Percentiles rank a stretch among this genome's conserved stretches.
These are phyloP conservation scores for Coniella lustricola DNA, from an alignment of 2,329 filamentous ascomycete species.

Conservation along the genomic window DNA sequence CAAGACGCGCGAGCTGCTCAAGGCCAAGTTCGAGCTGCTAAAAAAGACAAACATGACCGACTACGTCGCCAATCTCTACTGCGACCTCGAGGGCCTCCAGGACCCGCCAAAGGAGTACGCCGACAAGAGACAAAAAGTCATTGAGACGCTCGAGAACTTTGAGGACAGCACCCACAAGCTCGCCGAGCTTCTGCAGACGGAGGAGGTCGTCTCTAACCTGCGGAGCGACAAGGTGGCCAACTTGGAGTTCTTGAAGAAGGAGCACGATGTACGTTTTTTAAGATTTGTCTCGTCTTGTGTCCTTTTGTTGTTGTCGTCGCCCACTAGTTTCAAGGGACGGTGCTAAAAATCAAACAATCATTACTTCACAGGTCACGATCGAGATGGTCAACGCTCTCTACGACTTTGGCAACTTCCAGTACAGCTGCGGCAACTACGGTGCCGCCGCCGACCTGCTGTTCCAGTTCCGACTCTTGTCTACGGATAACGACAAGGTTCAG, in stretches of 20 bases:
- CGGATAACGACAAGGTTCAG: slow-evolving; percentile 95
- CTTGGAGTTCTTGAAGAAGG: slow-evolving; percentile 95
- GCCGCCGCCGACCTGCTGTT: slow-evolving; percentile 89
- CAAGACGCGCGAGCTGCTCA: slow-evolving; percentile 62
- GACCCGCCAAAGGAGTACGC: slow-evolving; percentile 78
- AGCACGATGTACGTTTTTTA: slow-evolving; percentile 65
- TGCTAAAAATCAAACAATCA: not conserved
- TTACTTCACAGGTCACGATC: slow-evolving; percentile 60
- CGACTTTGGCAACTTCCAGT: slow-evolving; percentile 95
- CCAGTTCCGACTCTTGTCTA: slow-evolving; percentile 95
- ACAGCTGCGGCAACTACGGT: slow-evolving; percentile 91
- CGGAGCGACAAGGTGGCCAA: slow-evolving; percentile 97
- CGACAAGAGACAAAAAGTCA: slow-evolving; percentile 82
- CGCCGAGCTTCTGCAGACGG: slow-evolving; percentile 74
- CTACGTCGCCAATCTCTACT: slow-evolving; percentile 87
- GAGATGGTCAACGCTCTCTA: slow-evolving; percentile 96
- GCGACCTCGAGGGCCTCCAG: slow-evolving; percentile 75
- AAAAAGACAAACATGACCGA: slow-evolving; percentile 99
- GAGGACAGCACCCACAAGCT: slow-evolving; percentile 87
- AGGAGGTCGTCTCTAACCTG: slow-evolving; percentile 84
- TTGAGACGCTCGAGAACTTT: slow-evolving; percentile 73
- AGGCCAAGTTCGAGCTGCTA: slow-evolving; percentile 87
- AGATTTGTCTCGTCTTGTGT: too few species aligned
- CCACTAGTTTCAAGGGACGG: not conserved
- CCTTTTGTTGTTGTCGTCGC: too few species aligned